These are phyloP conservation scores for Alternaria ventricosa DNA, from an alignment of 2,329 filamentous ascomycete genomes.

Conservation along the genomic window DNA sequence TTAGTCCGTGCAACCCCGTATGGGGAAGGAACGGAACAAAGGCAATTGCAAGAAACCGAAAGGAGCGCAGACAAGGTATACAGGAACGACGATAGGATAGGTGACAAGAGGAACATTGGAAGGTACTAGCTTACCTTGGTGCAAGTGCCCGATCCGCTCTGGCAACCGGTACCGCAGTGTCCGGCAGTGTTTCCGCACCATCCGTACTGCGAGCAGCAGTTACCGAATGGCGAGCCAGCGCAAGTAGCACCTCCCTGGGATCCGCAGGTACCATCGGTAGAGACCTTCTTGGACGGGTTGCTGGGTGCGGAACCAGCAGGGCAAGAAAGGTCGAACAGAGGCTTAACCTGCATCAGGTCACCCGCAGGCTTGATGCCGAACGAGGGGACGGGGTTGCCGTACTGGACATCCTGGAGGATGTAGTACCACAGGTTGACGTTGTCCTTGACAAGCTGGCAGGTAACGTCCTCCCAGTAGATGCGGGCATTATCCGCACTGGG, in stretches of 20 bases:
- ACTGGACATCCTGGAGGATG: slow-evolving; percentile 72
- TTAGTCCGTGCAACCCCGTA: slow-evolving; percentile 37
- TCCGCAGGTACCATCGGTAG: neutral
- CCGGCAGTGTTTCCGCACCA: neutral
- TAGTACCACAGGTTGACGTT: slow-evolving; percentile 69
- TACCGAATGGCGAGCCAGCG: neutral
- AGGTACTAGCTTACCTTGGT: slow-evolving; percentile 32
- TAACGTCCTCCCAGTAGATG: slow-evolving; percentile 81
- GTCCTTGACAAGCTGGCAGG: slow-evolving; percentile 70
- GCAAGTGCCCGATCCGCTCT: slow-evolving; percentile 15
- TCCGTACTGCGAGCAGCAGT: neutral
- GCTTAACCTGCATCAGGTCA: slow-evolving; percentile 36
- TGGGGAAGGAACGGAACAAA: slow-evolving; percentile 20
- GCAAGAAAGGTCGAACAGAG: slow-evolving; percentile 47
- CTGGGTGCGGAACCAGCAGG: slow-evolving; percentile 19
- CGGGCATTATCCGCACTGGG: slow-evolving; percentile 72
- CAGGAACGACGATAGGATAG: slow-evolving; percentile 26
- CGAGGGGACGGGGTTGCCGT: slow-evolving; percentile 67
- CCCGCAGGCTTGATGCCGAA: slow-evolving; percentile 71
- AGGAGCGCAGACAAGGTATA: slow-evolving; percentile 18
- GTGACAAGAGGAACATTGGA: slow-evolving; percentile 20
- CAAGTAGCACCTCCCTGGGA: neutral
- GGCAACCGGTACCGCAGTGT: neutral
- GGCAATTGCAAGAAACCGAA: slow-evolving; percentile 10
- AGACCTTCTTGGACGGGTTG: neutral